Evolutionary conservation across 2,329 filamentous ascomycete species (phyloP).

Genomic region (Cryphonectria parasitica): DNA sequence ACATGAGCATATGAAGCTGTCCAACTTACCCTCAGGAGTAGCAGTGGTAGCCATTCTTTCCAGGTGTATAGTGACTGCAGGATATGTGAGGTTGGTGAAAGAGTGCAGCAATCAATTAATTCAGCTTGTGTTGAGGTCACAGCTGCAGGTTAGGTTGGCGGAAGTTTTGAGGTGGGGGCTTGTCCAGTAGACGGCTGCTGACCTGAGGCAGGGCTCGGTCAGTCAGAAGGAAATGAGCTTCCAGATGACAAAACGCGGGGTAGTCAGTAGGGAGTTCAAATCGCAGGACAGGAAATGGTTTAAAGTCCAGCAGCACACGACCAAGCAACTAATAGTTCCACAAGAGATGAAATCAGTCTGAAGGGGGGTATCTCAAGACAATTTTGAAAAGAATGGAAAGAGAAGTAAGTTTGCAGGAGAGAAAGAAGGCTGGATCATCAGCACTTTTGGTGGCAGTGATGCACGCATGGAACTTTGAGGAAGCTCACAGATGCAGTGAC

Average conservation of each 20-base stretch:
- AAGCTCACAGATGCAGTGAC: neutral
- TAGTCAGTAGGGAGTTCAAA: neutral
- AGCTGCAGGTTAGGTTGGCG: slow-evolving; percentile 21
- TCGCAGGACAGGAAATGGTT: neutral
- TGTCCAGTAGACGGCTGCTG: slow-evolving; percentile 18
- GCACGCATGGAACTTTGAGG: slow-evolving; percentile 11
- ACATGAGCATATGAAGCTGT: neutral
- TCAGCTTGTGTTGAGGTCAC: neutral
- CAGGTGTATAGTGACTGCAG: slow-evolving; percentile 17
- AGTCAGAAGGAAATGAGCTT: slow-evolving; percentile 9
- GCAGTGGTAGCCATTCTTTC: slow-evolving; percentile 36
- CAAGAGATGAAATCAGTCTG: neutral
- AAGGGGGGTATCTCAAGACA: slow-evolving; percentile 2
- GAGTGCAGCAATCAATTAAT: neutral
- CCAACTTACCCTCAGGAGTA: slow-evolving; percentile 46
- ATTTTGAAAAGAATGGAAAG: neutral
- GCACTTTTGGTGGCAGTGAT: neutral
- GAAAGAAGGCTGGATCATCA: neutral
- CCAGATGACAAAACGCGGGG: slow-evolving; percentile 22
- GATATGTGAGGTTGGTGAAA: neutral
- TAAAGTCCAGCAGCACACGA: neutral
- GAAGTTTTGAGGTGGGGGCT: slow-evolving; percentile 28
- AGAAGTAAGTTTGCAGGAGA: neutral
- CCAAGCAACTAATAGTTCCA: neutral
- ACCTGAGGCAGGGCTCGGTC: slow-evolving; percentile 21